phyloP scores from a whole-genome alignment of 441 rosid genomes.

The Gossypium davidsonii region DNA sequence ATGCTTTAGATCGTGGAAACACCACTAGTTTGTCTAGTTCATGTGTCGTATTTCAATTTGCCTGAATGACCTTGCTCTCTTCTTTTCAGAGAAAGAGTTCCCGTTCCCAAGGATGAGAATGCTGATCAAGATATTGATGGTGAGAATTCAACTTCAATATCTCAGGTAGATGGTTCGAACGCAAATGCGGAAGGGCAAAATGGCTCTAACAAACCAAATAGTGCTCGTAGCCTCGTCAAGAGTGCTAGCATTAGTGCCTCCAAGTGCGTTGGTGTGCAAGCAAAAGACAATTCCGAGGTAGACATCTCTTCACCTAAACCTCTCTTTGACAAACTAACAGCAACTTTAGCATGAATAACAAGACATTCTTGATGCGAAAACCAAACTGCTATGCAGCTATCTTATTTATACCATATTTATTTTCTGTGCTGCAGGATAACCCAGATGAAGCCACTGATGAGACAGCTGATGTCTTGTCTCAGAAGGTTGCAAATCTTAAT shows the following conservation, averaged over 20 bases:
- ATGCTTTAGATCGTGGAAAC: background rate
- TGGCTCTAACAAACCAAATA: slow-evolving; percentile 32
- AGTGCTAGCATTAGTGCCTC: slow-evolving; percentile 97
- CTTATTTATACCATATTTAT: background rate
- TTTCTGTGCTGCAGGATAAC: slow-evolving; percentile 34
- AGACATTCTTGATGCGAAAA: background rate
- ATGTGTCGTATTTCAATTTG: background rate
- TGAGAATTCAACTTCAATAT: slow-evolving; percentile 17
- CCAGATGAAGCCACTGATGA: slow-evolving; percentile 46
- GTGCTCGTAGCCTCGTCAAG: slow-evolving; percentile 77
- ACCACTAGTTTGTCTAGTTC: background rate
- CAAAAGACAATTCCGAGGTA: slow-evolving; percentile 53
- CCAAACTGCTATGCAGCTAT: background rate
- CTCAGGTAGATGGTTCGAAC: slow-evolving; percentile 42
- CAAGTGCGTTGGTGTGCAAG: slow-evolving; percentile 62
- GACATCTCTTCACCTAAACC: slow-evolving; percentile 3
- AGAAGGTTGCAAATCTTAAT: slow-evolving; percentile 51
- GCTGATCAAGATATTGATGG: slow-evolving; percentile 30
- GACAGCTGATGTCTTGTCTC: slow-evolving; percentile 39
- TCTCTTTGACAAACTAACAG: background rate
- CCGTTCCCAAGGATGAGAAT: slow-evolving; percentile 46
- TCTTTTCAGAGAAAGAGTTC: slow-evolving; percentile 69
- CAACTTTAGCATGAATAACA: background rate
- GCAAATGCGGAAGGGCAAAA: slow-evolving; percentile 25
- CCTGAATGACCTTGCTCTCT: slow-evolving; percentile 8